phyloP scores from a whole-genome alignment of 257 asterid species.

The Solanum ossicruentum region DNA sequence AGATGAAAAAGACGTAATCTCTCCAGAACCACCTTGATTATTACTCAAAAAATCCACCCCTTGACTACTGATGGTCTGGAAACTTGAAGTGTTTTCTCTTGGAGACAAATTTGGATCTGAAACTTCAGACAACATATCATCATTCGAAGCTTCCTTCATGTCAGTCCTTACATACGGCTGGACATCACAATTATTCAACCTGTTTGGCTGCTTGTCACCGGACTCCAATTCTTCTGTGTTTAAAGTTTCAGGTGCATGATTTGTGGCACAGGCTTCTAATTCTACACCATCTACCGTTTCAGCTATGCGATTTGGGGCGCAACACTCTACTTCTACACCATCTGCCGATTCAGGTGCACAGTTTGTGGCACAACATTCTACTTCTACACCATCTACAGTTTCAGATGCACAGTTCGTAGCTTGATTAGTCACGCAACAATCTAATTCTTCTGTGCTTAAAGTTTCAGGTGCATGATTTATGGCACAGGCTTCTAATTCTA shows the following conservation, averaged over 20 bases:
- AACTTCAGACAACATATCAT: conserved; percentile 79
- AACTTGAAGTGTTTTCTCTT: conserved; percentile 42
- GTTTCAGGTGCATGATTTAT: conserved; percentile 2
- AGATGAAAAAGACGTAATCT: conserved; percentile 53
- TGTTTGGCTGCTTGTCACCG: conserved; percentile 12
- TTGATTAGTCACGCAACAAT: background rate
- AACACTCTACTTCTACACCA: conserved; percentile 3
- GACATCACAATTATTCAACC: conserved; percentile 11
- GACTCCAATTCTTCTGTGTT: conserved; percentile 12
- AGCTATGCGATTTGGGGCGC: background rate
- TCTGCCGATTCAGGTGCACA: conserved; percentile 3
- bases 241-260: conserved; percentile 4
- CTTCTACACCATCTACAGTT: conserved; percentile 5
- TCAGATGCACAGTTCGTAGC: background rate
- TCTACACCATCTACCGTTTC: conserved; percentile 11
- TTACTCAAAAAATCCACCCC: conserved; percentile 26
- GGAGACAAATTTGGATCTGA: conserved; percentile 72
- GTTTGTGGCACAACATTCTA: conserved; percentile 1
- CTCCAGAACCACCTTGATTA: conserved; percentile 54
- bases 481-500: conserved; percentile 8
- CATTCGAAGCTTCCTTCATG: conserved; percentile 62
- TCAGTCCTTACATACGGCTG: conserved; percentile 22
- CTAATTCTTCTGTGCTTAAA: conserved; percentile 1
- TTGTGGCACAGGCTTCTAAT: conserved; percentile 2
- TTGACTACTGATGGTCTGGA: conserved; percentile 36